Evolutionary conservation across 345 rosid species (phyloP), one percentile per base, ranked within the genome.

Genomic region (Hevea brasiliensis): DNA sequence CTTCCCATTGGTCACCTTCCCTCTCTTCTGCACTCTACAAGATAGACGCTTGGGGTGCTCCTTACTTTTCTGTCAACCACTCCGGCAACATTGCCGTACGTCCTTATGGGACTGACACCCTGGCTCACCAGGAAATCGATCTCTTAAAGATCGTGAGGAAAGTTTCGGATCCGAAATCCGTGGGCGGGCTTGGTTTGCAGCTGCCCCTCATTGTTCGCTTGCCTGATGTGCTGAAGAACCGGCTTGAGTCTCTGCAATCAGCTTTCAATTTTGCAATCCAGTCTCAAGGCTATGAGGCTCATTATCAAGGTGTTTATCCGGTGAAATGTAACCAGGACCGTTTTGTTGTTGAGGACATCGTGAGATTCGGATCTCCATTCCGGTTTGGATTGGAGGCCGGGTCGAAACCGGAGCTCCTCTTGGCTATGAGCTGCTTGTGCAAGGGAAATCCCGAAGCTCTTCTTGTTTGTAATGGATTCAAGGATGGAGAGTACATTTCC

Each of bases 301-400:
- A 85, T 72, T 92, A 92, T 82, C 98, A 92, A 80, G 98, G 98
- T 9, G 96, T 92, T 21, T 94, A 85, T 64, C 98, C 98, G 3
- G 98, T 94, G 74, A 94, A 94, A 84, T 94, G 98, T 69, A 94
- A 94, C 80, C 98, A 94, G 67, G 95, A 94, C 80, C 86, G 97
- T 21, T 94, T 87, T 69, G 87, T 94, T 4, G 89, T 94, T 10
- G 97, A 92, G 44, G 98, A 94, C 73, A 87, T 94, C 14, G 98
- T 94, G 53, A 80, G 64, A 66, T 90, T 92, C 68, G 98, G 98
- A 5, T 85, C 85, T 6, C 51, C 78, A 3, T 92, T 88, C 78
- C 87, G 97, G 32, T 94, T 94, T 74, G 98, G 98, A 15, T 73
- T 94, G 24, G 98, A 94, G 62, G 97, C 98, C 51, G 98, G 98